A percentile compares a stretch with the other conserved stretches of the same genome.
These are phyloP conservation scores for Aspergillus felis DNA, from an alignment of 2,329 filamentous ascomycete species.

Conservation along the genomic window DNA sequence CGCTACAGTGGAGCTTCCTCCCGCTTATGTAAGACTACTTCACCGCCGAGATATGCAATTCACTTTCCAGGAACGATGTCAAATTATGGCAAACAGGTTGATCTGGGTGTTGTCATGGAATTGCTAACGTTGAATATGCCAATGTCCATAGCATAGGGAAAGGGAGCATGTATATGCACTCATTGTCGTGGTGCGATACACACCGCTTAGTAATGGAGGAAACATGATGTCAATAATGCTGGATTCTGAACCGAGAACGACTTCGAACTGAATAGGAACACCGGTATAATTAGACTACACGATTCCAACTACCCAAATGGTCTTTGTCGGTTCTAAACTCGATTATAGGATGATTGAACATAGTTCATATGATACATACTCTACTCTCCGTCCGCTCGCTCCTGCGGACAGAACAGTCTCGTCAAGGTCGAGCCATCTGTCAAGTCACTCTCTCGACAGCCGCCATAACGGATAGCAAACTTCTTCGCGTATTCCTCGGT, in stretches of 20 bases:
- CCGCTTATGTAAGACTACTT: constrained; percentile 20
- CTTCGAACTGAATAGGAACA: neutral
- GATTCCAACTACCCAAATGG: neutral
- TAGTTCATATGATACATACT: neutral
- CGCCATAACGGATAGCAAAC: constrained; percentile 65
- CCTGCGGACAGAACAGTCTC: constrained; percentile 64
- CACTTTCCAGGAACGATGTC: neutral
- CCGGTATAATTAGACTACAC: neutral
- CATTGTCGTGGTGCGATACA: neutral
- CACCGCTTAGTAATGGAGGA: neutral
- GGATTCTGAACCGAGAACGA: neutral
- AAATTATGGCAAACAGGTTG: neutral
- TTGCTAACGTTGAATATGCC: neutral
- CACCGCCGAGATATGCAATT: constrained; percentile 10
- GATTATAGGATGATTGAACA: neutral
- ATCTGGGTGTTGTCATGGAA: neutral
- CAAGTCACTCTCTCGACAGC: constrained; percentile 49
- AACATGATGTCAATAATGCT: constrained; percentile 1
- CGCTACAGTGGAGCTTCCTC: constrained; percentile 24
- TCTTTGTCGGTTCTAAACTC: no score
- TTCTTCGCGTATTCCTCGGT: constrained; percentile 52
- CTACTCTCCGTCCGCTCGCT: constrained; percentile 15
- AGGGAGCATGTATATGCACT: neutral
- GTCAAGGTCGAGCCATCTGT: constrained; percentile 38
- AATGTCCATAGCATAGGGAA: neutral